These are phyloP conservation scores for Podaxis sp. DNA, from an alignment of 768 basidiomycete genomes.

Conservation along the genomic window DNA sequence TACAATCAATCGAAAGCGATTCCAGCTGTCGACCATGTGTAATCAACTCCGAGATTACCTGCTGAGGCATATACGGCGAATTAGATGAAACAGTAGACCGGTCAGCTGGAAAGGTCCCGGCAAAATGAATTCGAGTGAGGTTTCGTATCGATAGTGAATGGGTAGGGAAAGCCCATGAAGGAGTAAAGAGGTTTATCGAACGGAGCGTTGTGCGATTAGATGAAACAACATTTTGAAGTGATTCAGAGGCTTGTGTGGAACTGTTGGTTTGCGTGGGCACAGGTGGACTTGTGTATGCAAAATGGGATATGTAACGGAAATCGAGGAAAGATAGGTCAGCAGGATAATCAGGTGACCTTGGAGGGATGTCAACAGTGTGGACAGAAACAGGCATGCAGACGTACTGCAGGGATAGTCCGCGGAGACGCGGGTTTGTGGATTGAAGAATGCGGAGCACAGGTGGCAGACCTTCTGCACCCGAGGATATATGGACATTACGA, in stretches of 20 bases:
- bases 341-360: conserved; percentile 38
- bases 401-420: conserved; percentile 54
- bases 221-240: conserved; percentile 42
- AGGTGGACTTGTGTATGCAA: conserved; percentile 41
- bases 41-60: conserved; percentile 57
- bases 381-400: conserved; percentile 9
- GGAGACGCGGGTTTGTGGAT: conserved; percentile 43
- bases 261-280: conserved; percentile 7
- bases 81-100: conserved; percentile 21
- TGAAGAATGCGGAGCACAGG: conserved; percentile 52
- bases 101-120: conserved; percentile 46
- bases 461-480: conserved; percentile 46
- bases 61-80: conserved; percentile 23
- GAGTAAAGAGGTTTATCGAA: conserved; percentile 50
- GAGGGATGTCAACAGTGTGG: background rate
- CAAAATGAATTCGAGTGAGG: conserved; percentile 59
- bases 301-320: conserved; percentile 54
- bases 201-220: conserved; percentile 52
- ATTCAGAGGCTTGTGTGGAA: conserved; percentile 32
- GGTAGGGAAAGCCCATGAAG: conserved; percentile 53
- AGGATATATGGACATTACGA: conserved; percentile 57
- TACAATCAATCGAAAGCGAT: conserved; percentile 46
- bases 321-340: conserved; percentile 43
- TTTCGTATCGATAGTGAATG: conserved; percentile 53
- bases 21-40: conserved; percentile 60